Evolutionary conservation across 768 basidiomycete genomes (phyloP).

Genomic region (Solioccasus polychromus): DNA sequence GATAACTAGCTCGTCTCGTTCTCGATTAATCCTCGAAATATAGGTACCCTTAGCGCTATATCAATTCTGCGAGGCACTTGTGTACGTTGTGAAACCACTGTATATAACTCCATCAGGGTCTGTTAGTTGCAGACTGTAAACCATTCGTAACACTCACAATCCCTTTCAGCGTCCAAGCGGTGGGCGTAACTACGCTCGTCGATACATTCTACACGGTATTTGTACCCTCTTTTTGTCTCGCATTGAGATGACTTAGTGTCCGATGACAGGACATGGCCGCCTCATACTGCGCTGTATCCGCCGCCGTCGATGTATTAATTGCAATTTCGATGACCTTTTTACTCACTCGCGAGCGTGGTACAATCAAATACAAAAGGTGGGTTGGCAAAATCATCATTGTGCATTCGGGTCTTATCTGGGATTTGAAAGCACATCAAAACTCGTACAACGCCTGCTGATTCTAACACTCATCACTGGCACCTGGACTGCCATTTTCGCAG

Average conservation of each 20-base stretch:
- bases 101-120: constrained; percentile 2
- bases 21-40: background rate
- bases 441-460: constrained; percentile 8
- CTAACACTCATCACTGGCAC: constrained; percentile 32
- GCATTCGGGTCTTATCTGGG: no score
- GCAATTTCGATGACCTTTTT: constrained; percentile 5
- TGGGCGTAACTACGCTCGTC: background rate
- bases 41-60: constrained; percentile 2
- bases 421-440: background rate
- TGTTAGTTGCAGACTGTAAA: background rate
- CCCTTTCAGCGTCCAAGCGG: background rate
- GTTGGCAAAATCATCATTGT: background rate
- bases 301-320: constrained; percentile 6
- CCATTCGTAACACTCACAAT: background rate
- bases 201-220: background rate
- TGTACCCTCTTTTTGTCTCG: background rate
- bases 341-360: constrained; percentile 1
- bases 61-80: constrained; percentile 13
- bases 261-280: background rate
- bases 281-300: background rate
- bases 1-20: no score
- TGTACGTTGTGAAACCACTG: constrained; percentile 1
- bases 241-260: background rate
- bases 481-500: constrained; percentile 48
- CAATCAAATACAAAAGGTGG: background rate